These are phyloP conservation scores for Waitea zeae DNA, from an alignment of 1,284 basidiomycete genomes.

Conservation along the genomic window DNA sequence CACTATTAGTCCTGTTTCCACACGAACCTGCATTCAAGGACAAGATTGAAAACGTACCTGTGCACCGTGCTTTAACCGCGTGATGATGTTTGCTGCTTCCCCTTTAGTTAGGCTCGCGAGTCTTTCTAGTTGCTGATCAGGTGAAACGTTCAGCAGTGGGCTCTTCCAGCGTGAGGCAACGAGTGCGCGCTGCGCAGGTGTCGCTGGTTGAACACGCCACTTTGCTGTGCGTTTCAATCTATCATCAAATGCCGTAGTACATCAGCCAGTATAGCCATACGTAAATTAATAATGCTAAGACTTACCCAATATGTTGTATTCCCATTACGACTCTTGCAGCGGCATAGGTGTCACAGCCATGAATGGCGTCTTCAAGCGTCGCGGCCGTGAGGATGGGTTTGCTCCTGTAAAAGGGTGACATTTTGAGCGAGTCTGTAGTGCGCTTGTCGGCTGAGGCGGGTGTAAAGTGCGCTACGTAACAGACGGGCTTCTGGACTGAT, in stretches of 20 bases:
- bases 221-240: constrained; percentile 44
- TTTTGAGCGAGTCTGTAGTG: constrained; percentile 25
- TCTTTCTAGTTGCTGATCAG: constrained; percentile 10
- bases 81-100: constrained; percentile 62
- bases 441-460: constrained; percentile 29
- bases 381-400: constrained; percentile 34
- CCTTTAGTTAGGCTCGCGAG: constrained; percentile 49
- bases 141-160: constrained; percentile 9
- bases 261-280: no score
- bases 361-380: constrained; percentile 37
- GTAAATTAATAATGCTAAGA: constrained; percentile 3
- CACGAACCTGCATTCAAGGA: no score
- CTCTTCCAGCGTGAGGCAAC: constrained; percentile 43
- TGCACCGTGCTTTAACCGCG: constrained; percentile 62
- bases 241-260: no score
- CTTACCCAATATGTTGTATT: constrained; percentile 27
- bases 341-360: constrained; percentile 54
- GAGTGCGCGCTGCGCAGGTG: constrained; percentile 43
- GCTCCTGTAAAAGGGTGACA: constrained; percentile 37
- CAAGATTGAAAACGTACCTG: no score
- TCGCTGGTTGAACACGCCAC: constrained; percentile 60
- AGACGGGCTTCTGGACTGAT: no score
- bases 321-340: constrained; percentile 33
- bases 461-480: constrained; percentile 32
- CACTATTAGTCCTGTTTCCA: no score